phyloP scores from a whole-genome alignment of 371 early-diverging fungal genomes.

The Amoeboaphelidium occidentale region DNA sequence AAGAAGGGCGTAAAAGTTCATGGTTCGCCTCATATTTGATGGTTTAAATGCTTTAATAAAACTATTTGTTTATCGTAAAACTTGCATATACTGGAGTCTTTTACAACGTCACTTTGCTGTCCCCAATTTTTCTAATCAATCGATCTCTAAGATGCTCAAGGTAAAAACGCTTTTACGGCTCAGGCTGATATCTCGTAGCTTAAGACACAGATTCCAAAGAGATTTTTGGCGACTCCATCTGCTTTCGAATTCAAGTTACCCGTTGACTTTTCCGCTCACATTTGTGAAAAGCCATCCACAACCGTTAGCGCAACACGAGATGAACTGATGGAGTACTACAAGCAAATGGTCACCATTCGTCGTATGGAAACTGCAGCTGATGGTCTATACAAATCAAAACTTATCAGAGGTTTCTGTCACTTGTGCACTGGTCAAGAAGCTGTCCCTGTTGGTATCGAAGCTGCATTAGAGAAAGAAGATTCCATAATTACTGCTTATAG shows the following conservation, averaged over 20 bases:
- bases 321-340: constrained; percentile 61
- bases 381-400: constrained; percentile 80
- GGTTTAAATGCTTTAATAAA: too few species aligned
- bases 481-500: constrained; percentile 94
- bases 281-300: constrained; percentile 11
- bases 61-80: too few species aligned
- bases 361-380: constrained; percentile 86
- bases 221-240: too few species aligned
- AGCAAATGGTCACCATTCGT: constrained; percentile 62
- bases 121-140: too few species aligned
- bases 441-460: constrained; percentile 83
- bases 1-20: too few species aligned
- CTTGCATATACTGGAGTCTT: too few species aligned
- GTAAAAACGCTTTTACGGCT: too few species aligned
- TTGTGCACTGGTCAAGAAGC: constrained; percentile 98
- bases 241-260: background rate
- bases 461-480: constrained; percentile 64
- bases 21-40: too few species aligned
- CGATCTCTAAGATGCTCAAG: too few species aligned
- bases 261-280: constrained; percentile 15
- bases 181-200: too few species aligned
- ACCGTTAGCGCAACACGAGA: constrained; percentile 9
- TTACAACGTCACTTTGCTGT: too few species aligned
- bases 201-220: too few species aligned
- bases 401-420: constrained; percentile 98